Base-by-base conservation (phyloP, 2,329 filamentous ascomycete species). In the Aspergillus intermedius region DNA sequence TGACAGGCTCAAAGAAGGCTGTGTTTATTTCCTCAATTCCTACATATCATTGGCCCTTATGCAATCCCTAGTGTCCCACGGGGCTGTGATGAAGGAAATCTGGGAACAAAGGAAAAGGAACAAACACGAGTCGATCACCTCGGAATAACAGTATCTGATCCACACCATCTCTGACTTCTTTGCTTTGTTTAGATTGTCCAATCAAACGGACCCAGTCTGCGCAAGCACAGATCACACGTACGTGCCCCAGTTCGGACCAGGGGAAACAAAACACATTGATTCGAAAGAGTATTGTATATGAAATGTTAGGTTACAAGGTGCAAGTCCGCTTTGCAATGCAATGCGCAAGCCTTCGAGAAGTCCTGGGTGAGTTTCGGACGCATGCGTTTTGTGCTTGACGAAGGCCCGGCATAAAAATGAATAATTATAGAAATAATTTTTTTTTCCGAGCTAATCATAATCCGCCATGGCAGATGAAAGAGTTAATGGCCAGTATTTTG, bases 391-490 rank as follows among this genome's bases (percentile, higher is more conserved):
- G 17, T 21, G 10, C 37, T 21, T 19, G 6, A 17, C 3, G n/a
- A n/a, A n/a, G 34, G n/a, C 34, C 17, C 13, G 34, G 23, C 19
- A 35, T 28, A 43, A 43, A 32, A 34, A 15, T 13, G 28, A 49
- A 52, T 56, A 58, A 58, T 53, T 50, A 47, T 58, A 58, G 54
- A 53, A 54, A 49, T 34, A 19, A 19, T 19, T 19, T 19, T 19
- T 12, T 45, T 37, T n/a, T 39, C n/a, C 34, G 13, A 40, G 32
- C n/a, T 23, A 37, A 45, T 21, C n/a, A 22, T 5, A 21, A 45
- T 37, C 17, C 21, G 3, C 13, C 17, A 42, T 32, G 25, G 42
- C 17, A 52, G 19, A 47, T 41, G 25, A 51, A 49, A 51, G 49
- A 49, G 44, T 48, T 47, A 30, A 4, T 30, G 10, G 4, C 25